Conservation (phyloP, 2,329 filamentous ascomycete genomes). For the Botrytis fabae region DNA sequence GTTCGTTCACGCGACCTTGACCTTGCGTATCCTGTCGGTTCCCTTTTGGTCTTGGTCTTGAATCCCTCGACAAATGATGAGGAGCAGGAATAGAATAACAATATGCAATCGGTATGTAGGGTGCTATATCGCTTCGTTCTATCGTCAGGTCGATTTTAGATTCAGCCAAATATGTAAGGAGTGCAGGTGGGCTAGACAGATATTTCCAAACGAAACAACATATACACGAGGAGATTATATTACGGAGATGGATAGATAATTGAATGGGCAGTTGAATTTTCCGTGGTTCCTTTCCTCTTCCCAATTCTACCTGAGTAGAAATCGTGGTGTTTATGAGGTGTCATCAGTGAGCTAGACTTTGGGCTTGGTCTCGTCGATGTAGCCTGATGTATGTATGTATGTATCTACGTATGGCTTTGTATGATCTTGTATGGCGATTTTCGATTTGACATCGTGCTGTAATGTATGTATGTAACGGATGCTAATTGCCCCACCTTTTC, state of each 20-base stretch:
- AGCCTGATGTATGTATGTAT: slow-evolving; percentile 17
- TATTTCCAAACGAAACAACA: background rate
- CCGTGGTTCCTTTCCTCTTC: background rate
- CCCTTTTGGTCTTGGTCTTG: slow-evolving; percentile 1
- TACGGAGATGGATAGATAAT: background rate
- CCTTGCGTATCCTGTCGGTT: slow-evolving; percentile 13
- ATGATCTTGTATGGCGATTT: slow-evolving; percentile 10
- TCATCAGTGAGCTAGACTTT: slow-evolving; percentile 2
- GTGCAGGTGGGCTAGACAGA: background rate
- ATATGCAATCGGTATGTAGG: slow-evolving; percentile 1
- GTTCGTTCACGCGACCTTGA: slow-evolving; percentile 8
- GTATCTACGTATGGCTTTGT: background rate
- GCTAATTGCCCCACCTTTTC: slow-evolving; percentile 17
- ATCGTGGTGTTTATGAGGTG: background rate
- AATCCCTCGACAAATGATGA: background rate
- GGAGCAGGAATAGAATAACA: background rate
- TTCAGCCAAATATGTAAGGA: slow-evolving; percentile 8
- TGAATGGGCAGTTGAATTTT: background rate
- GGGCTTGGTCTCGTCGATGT: slow-evolving; percentile 11
- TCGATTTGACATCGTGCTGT: slow-evolving; percentile 3
- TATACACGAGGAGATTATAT: background rate
- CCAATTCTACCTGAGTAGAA: background rate
- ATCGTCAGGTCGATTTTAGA: slow-evolving; percentile 7
- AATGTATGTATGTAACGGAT: slow-evolving; percentile 12
- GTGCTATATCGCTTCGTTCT: background rate